Evolutionary conservation across 1,139 yeast species (phyloP).

Genomic region (Hemisphaericaspora lyxosophila): DNA sequence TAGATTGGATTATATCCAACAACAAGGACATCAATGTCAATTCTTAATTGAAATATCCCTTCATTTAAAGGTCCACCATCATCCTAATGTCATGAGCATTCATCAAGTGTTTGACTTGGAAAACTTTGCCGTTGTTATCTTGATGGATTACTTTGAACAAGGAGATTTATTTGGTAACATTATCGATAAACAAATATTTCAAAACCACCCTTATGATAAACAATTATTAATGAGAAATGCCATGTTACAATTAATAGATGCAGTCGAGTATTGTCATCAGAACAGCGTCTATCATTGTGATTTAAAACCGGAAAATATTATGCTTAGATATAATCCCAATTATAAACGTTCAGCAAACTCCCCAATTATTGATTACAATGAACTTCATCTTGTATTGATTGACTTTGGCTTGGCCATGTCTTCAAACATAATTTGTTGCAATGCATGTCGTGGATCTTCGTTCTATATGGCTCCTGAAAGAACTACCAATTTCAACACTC

Average conservation of each 20-base stretch:
- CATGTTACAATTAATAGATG: conserved; percentile 74
- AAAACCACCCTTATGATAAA: conserved; percentile 33
- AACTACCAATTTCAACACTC: conserved; percentile 48
- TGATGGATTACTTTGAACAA: conserved; percentile 77
- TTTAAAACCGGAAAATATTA: conserved; percentile 84
- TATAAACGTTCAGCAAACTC: conserved; percentile 21
- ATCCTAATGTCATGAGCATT: conserved; percentile 75
- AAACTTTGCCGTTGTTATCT: conserved; percentile 56
- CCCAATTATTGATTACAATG: conserved; percentile 47
- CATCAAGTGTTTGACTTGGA: conserved; percentile 66
- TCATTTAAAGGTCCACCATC: conserved; percentile 72
- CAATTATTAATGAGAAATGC: conserved; percentile 61
- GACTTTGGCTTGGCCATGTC: conserved; percentile 85
- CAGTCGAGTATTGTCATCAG: conserved; percentile 66
- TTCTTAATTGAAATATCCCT: conserved; percentile 67
- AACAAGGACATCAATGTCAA: conserved; percentile 43
- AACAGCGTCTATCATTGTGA: conserved; percentile 81
- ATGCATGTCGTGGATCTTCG: conserved; percentile 81
- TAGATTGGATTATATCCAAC: conserved; percentile 43
- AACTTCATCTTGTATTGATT: conserved; percentile 62
- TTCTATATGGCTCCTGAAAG: conserved; percentile 96
- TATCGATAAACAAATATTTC: conserved; percentile 63
- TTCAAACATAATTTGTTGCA: conserved; percentile 58
- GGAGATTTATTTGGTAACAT: conserved; percentile 83
- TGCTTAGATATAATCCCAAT: conserved; percentile 45